Conservation (phyloP, 345 rosid species). For the Excoecaria agallocha region DNA sequence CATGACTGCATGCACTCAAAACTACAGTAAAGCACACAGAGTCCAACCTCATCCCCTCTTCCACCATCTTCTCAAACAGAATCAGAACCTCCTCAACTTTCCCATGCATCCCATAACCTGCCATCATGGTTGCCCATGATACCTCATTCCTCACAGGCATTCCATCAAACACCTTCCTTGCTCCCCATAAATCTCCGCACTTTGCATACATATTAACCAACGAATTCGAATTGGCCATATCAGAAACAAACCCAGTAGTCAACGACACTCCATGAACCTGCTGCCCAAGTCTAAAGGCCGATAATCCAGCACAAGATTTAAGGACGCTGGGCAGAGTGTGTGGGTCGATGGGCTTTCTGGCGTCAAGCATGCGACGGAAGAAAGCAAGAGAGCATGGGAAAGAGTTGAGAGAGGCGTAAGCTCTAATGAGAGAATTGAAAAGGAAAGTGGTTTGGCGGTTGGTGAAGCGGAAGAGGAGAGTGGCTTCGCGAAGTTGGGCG, state of each 20-base stretch:
- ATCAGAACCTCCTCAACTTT: constrained; percentile 20
- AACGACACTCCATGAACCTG: constrained; percentile 31
- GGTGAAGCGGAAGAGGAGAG: constrained; percentile 32
- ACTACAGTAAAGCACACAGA: constrained; percentile 27
- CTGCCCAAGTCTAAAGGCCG: constrained; percentile 22
- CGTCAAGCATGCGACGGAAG: constrained; percentile 31
- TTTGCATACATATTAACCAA: constrained; percentile 32
- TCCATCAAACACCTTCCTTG: constrained; percentile 33
- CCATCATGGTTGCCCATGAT: constrained; percentile 34
- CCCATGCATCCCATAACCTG: constrained; percentile 33
- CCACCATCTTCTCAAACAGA: constrained; percentile 38
- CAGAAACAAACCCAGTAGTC: constrained; percentile 27
- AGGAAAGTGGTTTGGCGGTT: constrained; percentile 33
- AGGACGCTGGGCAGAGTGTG: constrained; percentile 39
- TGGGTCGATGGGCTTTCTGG: constrained; percentile 24
- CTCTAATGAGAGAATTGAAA: constrained; percentile 38
- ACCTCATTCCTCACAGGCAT: constrained; percentile 34
- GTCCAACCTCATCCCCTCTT: constrained; percentile 25
- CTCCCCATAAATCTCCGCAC: constrained; percentile 30
- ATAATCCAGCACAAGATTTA: constrained; percentile 32
- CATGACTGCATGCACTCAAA: constrained; percentile 36
- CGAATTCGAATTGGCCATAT: constrained; percentile 32
- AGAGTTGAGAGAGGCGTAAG: constrained; percentile 30
- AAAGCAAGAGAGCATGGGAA: constrained; percentile 30
- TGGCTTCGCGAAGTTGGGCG: constrained; percentile 31